Base-by-base conservation (phyloP, 331 rosid genomes). In the Phaseolus coccineus region DNA sequence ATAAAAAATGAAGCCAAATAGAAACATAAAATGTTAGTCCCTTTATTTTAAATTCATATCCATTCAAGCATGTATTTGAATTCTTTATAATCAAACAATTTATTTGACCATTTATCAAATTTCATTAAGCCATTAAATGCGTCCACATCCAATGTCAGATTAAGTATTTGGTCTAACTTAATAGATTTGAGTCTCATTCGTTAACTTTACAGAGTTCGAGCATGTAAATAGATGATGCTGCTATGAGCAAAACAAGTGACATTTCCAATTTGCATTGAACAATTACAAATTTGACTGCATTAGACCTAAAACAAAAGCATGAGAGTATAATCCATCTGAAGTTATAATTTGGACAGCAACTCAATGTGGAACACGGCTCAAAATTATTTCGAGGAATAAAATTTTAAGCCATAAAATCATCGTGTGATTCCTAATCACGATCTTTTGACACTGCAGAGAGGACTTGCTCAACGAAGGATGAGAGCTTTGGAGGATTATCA, bases 361-460 rank as follows among this genome's bases (percentile, higher is more conserved):
- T 12, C 9, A 58, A 37, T 11, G 6, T 58, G 14, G 4, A 58
- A 58, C 16, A 8, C 3, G 46, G 46, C 12, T 40, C 11, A 40
- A 40, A 8, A 40, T 2, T 40, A 8, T 9, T 40, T 40, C 2
- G 9, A 4, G 0, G 10, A 40, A 40, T 40, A 2, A 8, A 40
- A 40, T 40, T 40, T 53, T 44, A 37, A 53, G 39, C 65, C 24
- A 52, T 56, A 57, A 80, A 56, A 62, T 37, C 50, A 57, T 46
- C 40, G 19, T 37, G 31, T 58, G 40, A 56, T 61, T 51, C 35
- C 69, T 82, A 77, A 80, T 78, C 3, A 19, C 16, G 4, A 75
- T 42, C n/a, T 65, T 71, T 22, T 83, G 52, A 64, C 73, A 69
- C 53, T 71, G 84, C 86, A 89, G 90, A 35, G 87, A 48, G 82